Evolutionary conservation across 2,329 filamentous ascomycete species (phyloP).

Genomic region (Colletotrichum phormii): DNA sequence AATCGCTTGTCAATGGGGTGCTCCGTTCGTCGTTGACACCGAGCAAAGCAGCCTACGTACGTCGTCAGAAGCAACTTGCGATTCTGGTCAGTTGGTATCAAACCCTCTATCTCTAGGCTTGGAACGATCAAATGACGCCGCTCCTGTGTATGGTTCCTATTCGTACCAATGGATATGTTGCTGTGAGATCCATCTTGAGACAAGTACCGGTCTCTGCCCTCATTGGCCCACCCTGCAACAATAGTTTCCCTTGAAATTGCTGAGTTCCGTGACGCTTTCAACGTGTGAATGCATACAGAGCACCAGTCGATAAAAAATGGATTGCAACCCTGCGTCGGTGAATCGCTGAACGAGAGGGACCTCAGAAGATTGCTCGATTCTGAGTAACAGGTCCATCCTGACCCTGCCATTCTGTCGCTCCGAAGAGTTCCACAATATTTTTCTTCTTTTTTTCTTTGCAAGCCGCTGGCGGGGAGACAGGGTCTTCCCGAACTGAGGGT

Average conservation of each 20-base stretch:
- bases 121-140: neutral
- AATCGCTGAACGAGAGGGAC: constrained; percentile 11
- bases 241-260: neutral
- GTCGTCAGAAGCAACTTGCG: neutral
- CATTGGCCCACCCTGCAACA: neutral
- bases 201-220: neutral
- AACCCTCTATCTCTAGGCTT: neutral
- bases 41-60: neutral
- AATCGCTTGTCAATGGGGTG: neutral
- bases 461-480: constrained; percentile 14
- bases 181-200: neutral
- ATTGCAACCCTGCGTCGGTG: constrained; percentile 14
- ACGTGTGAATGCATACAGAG: neutral
- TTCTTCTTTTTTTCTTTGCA: constrained; percentile 4
- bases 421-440: neutral
- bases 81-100: neutral
- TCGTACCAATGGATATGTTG: neutral
- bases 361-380: constrained; percentile 8
- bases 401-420: neutral
- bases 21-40: neutral
- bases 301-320: neutral
- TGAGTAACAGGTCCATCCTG: constrained; percentile 18
- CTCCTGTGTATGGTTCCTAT: neutral
- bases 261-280: neutral
- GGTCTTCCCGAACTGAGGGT: constrained; percentile 6